A percentile compares a stretch with the other conserved stretches of the same genome.
Conservation (phyloP, 192 early-diverging fungal genomes). For the Podila horticola region DNA sequence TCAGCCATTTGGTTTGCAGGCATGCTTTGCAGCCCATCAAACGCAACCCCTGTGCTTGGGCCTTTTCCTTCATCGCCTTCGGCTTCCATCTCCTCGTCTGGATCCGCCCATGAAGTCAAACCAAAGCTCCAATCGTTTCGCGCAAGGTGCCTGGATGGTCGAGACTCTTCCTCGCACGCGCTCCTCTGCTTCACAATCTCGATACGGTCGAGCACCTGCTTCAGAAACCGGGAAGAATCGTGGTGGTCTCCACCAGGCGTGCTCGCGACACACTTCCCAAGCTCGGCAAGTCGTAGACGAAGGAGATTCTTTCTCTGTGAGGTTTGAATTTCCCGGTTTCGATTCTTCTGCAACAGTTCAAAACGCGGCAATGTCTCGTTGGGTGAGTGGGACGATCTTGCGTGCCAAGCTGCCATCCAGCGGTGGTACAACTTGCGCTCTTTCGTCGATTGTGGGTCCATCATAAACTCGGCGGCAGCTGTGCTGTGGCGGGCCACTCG, state of each 20-base stretch:
- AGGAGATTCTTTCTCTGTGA: not conserved
- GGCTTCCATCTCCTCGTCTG: not conserved
- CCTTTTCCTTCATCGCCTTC: not conserved
- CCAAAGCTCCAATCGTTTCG: too few species aligned
- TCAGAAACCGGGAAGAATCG: too few species aligned
- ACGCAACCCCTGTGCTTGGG: not conserved
- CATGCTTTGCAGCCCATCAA: not conserved
- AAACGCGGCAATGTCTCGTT: not conserved
- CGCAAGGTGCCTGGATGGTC: too few species aligned
- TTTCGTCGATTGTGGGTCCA: slow-evolving; percentile 1
- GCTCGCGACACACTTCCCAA: too few species aligned
- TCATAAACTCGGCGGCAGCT: slow-evolving; percentile 15
- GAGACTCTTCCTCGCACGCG: too few species aligned
- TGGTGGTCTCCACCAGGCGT: too few species aligned
- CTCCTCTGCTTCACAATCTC: too few species aligned
- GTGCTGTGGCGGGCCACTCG: not conserved
- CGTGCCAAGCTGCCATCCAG: slow-evolving; percentile 46
- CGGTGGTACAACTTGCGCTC: slow-evolving; percentile 33
- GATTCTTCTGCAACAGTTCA: not conserved
- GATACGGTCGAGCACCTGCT: too few species aligned
- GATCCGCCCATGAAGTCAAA: not conserved
- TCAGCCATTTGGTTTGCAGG: not conserved
- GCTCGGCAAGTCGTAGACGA: too few species aligned
- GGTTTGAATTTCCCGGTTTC: not conserved
- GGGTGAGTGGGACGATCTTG: slow-evolving; percentile 8